These are phyloP conservation scores for Omphalotus guepiniiformis DNA, from an alignment of 768 basidiomycete genomes.

Conservation along the genomic window DNA sequence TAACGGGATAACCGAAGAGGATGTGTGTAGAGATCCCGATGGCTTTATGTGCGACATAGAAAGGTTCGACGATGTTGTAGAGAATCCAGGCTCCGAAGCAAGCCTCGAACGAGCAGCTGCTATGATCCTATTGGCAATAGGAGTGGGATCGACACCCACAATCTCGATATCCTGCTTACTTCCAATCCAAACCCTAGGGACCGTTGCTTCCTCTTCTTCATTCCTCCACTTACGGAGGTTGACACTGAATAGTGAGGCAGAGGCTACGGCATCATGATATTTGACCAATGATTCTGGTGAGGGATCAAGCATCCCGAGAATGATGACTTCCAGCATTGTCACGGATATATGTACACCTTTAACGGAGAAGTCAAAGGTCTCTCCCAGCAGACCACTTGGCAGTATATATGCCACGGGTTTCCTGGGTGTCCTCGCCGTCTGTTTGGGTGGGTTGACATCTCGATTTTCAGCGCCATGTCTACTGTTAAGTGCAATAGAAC, in stretches of 20 bases:
- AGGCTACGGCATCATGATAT: not conserved
- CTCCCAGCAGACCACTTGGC: not conserved
- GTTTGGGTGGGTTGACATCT: too few species aligned
- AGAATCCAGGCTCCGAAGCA: too few species aligned
- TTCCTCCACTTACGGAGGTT: not conserved
- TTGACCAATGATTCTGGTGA: not conserved
- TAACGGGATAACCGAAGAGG: too few species aligned
- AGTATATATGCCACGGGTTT: not conserved
- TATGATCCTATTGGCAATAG: too few species aligned
- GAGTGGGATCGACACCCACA: too few species aligned
- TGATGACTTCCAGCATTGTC: constrained; percentile 3
- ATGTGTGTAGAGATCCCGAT: too few species aligned
- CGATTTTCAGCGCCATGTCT: too few species aligned
- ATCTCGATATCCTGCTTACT: constrained; percentile 1
- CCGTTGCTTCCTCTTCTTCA: not conserved
- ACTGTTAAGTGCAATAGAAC: not conserved
- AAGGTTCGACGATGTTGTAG: too few species aligned
- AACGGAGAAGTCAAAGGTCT: not conserved
- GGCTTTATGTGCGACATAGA: too few species aligned
- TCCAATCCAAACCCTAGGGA: constrained; percentile 4
- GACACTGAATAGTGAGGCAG: not conserved
- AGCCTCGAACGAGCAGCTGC: too few species aligned
- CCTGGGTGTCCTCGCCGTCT: too few species aligned
- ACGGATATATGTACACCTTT: not conserved
- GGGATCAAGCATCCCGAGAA: constrained; percentile 2